Evolutionary conservation across 345 rosid genomes (phyloP), one percentile per base, ranked within the genome.

Genomic region (Limnanthes douglasii): DNA sequence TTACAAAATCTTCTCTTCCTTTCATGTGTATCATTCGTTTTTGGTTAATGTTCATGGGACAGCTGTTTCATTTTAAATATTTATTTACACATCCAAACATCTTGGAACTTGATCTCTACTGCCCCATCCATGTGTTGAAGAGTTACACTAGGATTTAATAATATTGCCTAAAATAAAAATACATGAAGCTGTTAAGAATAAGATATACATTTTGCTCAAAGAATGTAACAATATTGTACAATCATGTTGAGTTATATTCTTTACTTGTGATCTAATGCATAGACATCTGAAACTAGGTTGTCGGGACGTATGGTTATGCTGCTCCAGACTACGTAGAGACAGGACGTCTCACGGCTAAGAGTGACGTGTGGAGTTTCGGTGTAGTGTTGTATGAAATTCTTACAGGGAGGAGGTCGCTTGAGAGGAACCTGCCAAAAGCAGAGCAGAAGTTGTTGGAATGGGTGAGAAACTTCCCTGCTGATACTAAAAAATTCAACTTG

Each of bases 321-420:
- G 95, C 93, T 22, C 97, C 97, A 0, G 97, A 86, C 41, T 86
- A 86, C 32, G 54, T 86, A 0, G 57, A 75, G 61, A 82, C 97
- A 0, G 95, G 97, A 11, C 93, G 67, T 62, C 67, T 86, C 22
- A 73, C 93, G 8, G 21, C 60, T 10, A 73, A 67, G 38, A 82
- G 95, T 18, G 97, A 82, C 26, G 95, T 82, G 0, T 86, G 85
- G 68, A 82, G 97, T 54, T 82, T 75, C 20, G 97, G 97, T 5
- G 95, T 86, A 11, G 94, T 78, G 1, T 49, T 71, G 5, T 86
- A 78, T 12, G 97, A 86, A 71, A 63, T 73, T 50, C 70, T 86
- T 10, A 60, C 90, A 0, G 97, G 97, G 7, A 72, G 97, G 41
- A 34, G 95, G 31, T 66, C 81, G 5, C 31, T 75, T 24, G 95